Evolutionary conservation across 2,329 filamentous ascomycete genomes (phyloP), one percentile per base, ranked within the genome.

Genomic region (Dothistroma pini): DNA sequence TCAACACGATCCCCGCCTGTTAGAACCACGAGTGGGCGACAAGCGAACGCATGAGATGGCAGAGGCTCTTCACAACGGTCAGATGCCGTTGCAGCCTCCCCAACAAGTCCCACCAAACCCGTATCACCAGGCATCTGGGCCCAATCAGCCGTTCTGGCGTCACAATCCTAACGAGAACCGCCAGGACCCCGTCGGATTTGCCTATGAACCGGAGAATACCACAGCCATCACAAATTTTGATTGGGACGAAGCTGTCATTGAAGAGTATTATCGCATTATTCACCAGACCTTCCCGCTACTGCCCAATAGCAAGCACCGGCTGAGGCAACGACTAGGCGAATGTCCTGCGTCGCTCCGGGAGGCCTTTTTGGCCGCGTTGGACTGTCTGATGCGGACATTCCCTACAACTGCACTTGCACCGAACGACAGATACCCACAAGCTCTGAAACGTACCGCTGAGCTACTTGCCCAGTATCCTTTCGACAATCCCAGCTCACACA

Each of bases 201-300:
- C 70, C 4, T 73, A 70, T 49, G 71, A 74, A 35, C 48, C 62
- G 16, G 67, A 68, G 7, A 61, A 56, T n/a, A 65, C 58, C 31
- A 66, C 61, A 9, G 64, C 62, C 4, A 68, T 72, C 22, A 69
- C 64, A 5, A 67, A 53, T n/a, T 73, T 77, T 54, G 78, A 80
- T 25, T 81, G 77, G 77, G 77, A 81, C 63, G 79, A 82, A 38
- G 68, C 70, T 31, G 71, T 77, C 21, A 70, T 81, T 44, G 76
- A 80, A 32, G 74, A 76, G 61, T 91, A 90, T 66, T 81, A 89
- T 57, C 79, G 79, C 4, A 77, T 83, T 14, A 83, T 91, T 21
- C 88, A 91, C 67, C 84, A 85, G 14, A 83, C 84, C 3, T 86
- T 89, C 60, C 88, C 88, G 0, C 78, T 91, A 50, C 77, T 91